Conservation (phyloP, 805 yeast species). For the Debaryomyces tyrocola region DNA sequence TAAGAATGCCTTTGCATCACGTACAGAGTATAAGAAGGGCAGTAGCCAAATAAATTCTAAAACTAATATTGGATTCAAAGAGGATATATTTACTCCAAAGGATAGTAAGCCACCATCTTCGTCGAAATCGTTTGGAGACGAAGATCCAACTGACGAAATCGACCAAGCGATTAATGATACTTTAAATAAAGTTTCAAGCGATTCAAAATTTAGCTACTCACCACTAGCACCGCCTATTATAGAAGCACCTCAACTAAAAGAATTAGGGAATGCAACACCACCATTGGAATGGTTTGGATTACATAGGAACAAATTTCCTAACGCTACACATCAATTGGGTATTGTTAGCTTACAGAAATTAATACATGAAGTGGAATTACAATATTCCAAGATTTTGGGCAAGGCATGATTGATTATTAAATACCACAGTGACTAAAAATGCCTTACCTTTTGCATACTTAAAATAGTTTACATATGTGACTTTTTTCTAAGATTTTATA, state of each 20-base stretch:
- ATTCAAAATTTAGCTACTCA: constrained; percentile 50
- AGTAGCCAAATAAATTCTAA: constrained; percentile 7
- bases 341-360: constrained; percentile 73
- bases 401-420: constrained; percentile 25
- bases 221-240: constrained; percentile 77
- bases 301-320: constrained; percentile 83
- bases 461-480: not conserved
- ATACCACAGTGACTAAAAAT: not conserved
- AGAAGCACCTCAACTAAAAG: constrained; percentile 86
- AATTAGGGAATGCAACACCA: constrained; percentile 95
- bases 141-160: constrained; percentile 23
- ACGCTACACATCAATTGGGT: constrained; percentile 77
- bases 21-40: constrained; percentile 40
- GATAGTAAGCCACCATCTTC: constrained; percentile 5
- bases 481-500: not conserved
- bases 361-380: constrained; percentile 64
- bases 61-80: constrained; percentile 13
- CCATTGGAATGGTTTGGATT: constrained; percentile 98
- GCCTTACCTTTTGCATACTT: not conserved
- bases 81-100: constrained; percentile 7
- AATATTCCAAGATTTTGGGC: constrained; percentile 51
- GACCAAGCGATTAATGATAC: constrained; percentile 40
- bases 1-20: constrained; percentile 65
- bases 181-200: constrained; percentile 34
- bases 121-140: constrained; percentile 11